phyloP scores from a whole-genome alignment of 208 protist genomes.

The Balamuthia mandrillaris region DNA sequence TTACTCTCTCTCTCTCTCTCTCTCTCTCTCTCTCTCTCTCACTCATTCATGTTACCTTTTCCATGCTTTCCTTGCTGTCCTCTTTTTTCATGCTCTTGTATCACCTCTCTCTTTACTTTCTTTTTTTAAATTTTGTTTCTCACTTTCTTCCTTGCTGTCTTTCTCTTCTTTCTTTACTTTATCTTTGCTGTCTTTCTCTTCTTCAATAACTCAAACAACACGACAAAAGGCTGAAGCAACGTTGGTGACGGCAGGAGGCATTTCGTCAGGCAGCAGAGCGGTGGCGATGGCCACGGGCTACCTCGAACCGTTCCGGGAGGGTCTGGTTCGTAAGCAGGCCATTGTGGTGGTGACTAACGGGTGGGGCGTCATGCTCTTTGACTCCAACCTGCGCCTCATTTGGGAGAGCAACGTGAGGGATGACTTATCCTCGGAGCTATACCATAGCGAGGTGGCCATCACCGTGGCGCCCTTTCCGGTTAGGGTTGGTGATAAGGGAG shows the following conservation, averaged over 20 bases:
- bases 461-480: background rate
- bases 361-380: slow-evolving; percentile 45
- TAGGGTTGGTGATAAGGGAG: background rate
- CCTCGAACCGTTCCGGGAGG: background rate
- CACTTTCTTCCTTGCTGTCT: too few relatives aligned
- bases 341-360: slow-evolving; percentile 51
- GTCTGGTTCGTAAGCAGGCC: slow-evolving; percentile 4
- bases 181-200: too few relatives aligned
- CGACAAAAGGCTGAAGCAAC: too few relatives aligned
- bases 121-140: too few relatives aligned
- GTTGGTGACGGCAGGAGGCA: slow-evolving; percentile 41
- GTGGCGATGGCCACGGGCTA: slow-evolving; percentile 47
- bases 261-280: too few relatives aligned
- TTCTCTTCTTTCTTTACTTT: too few relatives aligned
- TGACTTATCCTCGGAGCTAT: background rate
- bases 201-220: too few relatives aligned
- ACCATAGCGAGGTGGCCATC: slow-evolving; percentile 39
- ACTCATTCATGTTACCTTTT: background rate
- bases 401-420: slow-evolving; percentile 50
- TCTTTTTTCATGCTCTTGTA: background rate
- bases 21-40: slow-evolving; percentile 7
- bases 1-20: background rate
- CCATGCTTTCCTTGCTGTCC: background rate
- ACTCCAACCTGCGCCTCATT: slow-evolving; percentile 42
- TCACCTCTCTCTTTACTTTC: slow-evolving; percentile 45